Evolutionary conservation across 192 early-diverging fungal species (phyloP).

Genomic region (Oehlia diaphana): DNA sequence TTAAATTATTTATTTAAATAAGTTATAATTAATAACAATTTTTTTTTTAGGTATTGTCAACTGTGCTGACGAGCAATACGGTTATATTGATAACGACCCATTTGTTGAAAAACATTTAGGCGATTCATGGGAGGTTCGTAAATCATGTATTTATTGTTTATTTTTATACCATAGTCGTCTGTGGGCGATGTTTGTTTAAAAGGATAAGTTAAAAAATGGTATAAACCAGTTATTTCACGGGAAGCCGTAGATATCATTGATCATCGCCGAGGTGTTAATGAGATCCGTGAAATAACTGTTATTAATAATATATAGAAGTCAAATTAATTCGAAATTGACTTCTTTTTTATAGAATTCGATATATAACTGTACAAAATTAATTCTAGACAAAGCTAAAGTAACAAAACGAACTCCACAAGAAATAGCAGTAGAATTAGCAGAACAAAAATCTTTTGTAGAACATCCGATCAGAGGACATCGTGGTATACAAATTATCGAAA

Average conservation of each 20-base stretch:
- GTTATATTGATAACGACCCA: slow-evolving; percentile 44
- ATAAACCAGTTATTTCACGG: too few species aligned
- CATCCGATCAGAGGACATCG: slow-evolving; percentile 48
- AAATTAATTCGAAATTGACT: slow-evolving; percentile 21
- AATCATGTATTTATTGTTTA: neutral
- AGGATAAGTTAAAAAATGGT: too few species aligned
- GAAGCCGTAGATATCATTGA: too few species aligned
- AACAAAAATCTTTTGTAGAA: slow-evolving; percentile 25
- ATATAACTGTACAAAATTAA: slow-evolving; percentile 37
- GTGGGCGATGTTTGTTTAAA: too few species aligned
- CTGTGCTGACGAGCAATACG: slow-evolving; percentile 46
- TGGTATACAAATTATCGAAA: slow-evolving; percentile 39
- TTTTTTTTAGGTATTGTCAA: slow-evolving; percentile 40
- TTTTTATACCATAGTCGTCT: neutral
- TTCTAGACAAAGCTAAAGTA: slow-evolving; percentile 28
- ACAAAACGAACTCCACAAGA: slow-evolving; percentile 41
- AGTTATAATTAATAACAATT: neutral
- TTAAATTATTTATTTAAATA: neutral
- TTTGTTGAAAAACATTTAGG: slow-evolving; percentile 46
- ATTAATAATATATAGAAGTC: too few species aligned
- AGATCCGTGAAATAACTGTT: too few species aligned
- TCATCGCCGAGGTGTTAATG: too few species aligned
- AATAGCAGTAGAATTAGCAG: slow-evolving; percentile 40
- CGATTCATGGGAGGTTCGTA: slow-evolving; percentile 22
- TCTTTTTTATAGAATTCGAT: slow-evolving; percentile 39